Evolutionary conservation across 1,284 basidiomycete genomes (phyloP).

Genomic region (Polyporus tsugae): DNA sequence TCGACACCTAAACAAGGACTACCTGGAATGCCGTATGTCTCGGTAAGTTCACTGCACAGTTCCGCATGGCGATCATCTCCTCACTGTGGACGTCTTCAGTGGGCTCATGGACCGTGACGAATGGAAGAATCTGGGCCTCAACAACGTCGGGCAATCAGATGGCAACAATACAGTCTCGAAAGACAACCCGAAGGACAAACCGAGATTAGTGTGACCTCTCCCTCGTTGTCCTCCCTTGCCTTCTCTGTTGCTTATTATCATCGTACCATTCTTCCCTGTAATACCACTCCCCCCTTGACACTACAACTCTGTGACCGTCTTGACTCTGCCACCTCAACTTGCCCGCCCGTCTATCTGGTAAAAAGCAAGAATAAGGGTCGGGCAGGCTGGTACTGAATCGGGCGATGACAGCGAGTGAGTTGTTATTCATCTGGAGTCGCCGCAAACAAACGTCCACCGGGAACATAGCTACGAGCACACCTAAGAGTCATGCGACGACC

Average conservation of each 20-base stretch:
- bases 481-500: no score
- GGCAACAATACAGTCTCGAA: conserved; percentile 19
- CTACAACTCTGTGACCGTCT: background rate
- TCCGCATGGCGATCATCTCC: background rate
- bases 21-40: conserved; percentile 94
- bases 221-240: background rate
- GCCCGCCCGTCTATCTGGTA: no score
- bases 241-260: background rate
- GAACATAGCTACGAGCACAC: no score
- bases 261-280: background rate
- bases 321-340: no score
- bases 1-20: conserved; percentile 80
- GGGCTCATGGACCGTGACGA: conserved; percentile 91
- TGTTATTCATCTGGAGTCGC: no score
- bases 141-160: conserved; percentile 46
- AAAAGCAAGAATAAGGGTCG: no score
- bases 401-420: no score
- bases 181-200: conserved; percentile 31
- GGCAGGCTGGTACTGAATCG: no score
- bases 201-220: conserved; percentile 11
- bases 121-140: conserved; percentile 87
- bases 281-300: background rate
- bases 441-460: no score
- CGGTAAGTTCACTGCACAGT: conserved; percentile 63
- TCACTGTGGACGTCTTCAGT: conserved; percentile 50